Evolutionary conservation across 1,284 basidiomycete species (phyloP).

Genomic region (Rhodofomes roseus): DNA sequence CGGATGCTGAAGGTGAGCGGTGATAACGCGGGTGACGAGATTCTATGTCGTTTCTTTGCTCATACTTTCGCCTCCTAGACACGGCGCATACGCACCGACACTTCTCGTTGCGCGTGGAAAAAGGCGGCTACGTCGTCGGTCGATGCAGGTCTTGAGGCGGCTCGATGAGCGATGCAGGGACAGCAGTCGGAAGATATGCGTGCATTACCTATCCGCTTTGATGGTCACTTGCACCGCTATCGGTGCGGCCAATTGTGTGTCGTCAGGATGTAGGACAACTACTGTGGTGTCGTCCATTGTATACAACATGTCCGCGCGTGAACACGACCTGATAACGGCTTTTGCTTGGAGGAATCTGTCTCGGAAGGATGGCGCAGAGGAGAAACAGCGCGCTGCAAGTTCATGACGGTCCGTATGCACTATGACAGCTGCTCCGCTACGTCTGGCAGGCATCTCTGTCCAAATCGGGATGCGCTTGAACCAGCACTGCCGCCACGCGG

Average conservation of each 20-base stretch:
- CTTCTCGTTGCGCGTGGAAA: constrained; percentile 19
- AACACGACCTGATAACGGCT: too few relatives aligned
- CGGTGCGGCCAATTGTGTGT: neutral
- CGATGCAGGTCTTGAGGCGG: constrained; percentile 7
- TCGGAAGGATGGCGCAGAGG: too few relatives aligned
- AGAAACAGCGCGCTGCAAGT: too few relatives aligned
- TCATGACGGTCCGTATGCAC: too few relatives aligned
- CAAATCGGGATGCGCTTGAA: too few relatives aligned
- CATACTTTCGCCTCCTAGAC: neutral
- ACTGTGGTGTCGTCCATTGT: constrained; percentile 20
- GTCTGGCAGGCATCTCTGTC: neutral
- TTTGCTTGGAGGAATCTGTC: too few relatives aligned
- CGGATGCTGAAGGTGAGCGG: constrained; percentile 14
- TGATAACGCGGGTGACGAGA: constrained; percentile 16
- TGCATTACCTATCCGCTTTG: constrained; percentile 14
- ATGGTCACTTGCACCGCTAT: constrained; percentile 19
- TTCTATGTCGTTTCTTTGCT: constrained; percentile 11
- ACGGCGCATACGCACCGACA: constrained; percentile 16
- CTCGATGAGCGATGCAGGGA: neutral
- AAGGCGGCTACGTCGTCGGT: constrained; percentile 18
- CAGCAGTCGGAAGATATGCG: neutral
- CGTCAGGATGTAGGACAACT: constrained; percentile 14
- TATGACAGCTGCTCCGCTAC: neutral
- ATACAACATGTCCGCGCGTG: neutral
- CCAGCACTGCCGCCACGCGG: too few relatives aligned